Conservation (phyloP, 1,284 basidiomycete species). For the Ceratobasidium theobromae region DNA sequence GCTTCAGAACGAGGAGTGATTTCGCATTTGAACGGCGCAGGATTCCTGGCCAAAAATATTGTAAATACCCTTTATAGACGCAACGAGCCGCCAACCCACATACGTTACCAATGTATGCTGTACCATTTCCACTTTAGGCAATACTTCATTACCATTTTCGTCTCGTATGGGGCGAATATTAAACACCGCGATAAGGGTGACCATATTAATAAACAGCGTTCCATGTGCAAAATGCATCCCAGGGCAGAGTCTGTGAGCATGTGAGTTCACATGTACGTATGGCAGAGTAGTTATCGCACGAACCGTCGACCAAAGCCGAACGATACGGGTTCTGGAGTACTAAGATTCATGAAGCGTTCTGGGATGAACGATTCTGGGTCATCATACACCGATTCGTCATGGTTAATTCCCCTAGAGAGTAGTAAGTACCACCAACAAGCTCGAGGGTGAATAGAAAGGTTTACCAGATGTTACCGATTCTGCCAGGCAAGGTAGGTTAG, state of each 20-base stretch:
- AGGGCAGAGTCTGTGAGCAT: slow-evolving; percentile 11
- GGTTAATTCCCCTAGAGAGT: slow-evolving; percentile 11
- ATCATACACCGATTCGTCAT: not conserved
- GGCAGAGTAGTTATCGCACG: not conserved
- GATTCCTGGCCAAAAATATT: not conserved
- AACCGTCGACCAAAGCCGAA: slow-evolving; percentile 21
- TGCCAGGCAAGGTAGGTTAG: not conserved
- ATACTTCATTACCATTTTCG: slow-evolving; percentile 31
- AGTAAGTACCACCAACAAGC: not conserved
- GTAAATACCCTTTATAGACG: not conserved
- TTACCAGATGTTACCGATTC: slow-evolving; percentile 18
- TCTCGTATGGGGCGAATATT: slow-evolving; percentile 36
- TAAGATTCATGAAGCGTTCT: not conserved
- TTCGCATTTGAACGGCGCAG: slow-evolving; percentile 1
- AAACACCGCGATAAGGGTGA: slow-evolving; percentile 38
- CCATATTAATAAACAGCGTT: slow-evolving; percentile 22
- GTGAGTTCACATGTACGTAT: not conserved
- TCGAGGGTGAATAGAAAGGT: not conserved
- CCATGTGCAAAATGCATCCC: slow-evolving; percentile 25
- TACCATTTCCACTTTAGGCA: not conserved
- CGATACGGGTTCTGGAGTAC: not conserved
- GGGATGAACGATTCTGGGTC: slow-evolving; percentile 11
- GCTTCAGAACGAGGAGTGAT: slow-evolving; percentile 9
- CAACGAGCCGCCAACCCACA: not conserved
- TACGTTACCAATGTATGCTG: not conserved